Evolutionary conservation across 768 basidiomycete species (phyloP), one percentile per base, ranked within the genome.

Genomic region (Termitomyces sp.): DNA sequence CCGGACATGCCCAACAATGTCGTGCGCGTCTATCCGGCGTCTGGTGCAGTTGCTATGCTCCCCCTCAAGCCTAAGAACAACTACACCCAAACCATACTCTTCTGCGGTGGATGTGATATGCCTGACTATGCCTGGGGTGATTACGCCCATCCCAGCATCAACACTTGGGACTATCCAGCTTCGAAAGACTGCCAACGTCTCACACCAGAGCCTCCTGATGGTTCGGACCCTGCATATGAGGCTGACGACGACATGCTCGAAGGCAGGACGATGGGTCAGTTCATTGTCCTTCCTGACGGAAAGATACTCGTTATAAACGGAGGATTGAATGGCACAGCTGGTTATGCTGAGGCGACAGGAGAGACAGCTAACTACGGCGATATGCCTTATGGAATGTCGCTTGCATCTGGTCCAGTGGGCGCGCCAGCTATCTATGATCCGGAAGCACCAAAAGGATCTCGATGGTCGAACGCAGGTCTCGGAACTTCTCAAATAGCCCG

Each of bases 61-160:
- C 96, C 96, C 3, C 81, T 98, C 15, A 96, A 91, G 1, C 89
- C 91, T 2, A 89, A 81, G 29, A 96, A 96, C 76, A 88, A 91
- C 71, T 98, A 91, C 71, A 84, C 81, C 0, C 92, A 89, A 0
- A 92, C 93, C 0, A 71, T 96, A 38, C 68, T 98, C 48, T 96
- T 97, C 76, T 98, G 96, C 66, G 96, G 96, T 59, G 96, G 96
- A 40, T 83, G 86, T 9, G 81, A 89, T 70, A 88, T 96, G 83
- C 79, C 86, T 3, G 87, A 85, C 15, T 78, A 79, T 12, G 79
- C 78, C 48, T 96, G 87, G 77, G 92, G 92, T 53, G 82, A 92
- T 71, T 94, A 93, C 68, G 79, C 85, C 2, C 82, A 74, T 71
- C 89, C 92, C 7, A 81, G 76, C 65, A 84, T 85, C 71, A 83